A percentile compares a stretch with the other conserved stretches of the same genome.
phyloP scores from a whole-genome alignment of 371 early-diverging fungal species.

The Mortierella polycephala region DNA sequence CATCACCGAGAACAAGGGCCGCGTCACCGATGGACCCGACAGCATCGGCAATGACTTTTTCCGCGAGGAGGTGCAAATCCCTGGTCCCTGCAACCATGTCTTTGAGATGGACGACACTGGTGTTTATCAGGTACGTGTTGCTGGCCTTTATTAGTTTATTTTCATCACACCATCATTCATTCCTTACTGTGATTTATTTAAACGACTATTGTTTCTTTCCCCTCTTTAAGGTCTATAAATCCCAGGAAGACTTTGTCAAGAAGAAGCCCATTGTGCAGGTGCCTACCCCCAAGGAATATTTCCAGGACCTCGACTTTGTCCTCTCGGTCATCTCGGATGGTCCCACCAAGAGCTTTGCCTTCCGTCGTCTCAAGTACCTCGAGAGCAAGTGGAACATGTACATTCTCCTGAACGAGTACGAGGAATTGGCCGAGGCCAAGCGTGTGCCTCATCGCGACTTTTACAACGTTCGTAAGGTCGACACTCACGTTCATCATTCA shows the following conservation, averaged over 20 bases:
- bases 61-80: conserved; percentile 59
- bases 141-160: not conserved
- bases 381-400: conserved; percentile 97
- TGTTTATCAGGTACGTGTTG: conserved; percentile 66
- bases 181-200: no score
- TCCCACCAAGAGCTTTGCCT: conserved; percentile 96
- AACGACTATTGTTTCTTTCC: not conserved
- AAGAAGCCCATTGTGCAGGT: conserved; percentile 63
- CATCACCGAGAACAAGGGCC: conserved; percentile 47
- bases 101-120: conserved; percentile 71
- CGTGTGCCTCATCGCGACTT: conserved; percentile 96
- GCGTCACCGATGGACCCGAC: conserved; percentile 55
- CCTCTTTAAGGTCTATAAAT: conserved; percentile 31
- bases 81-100: conserved; percentile 28
- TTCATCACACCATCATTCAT: no score
- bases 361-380: conserved; percentile 91
- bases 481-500: conserved; percentile 98
- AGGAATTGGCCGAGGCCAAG: conserved; percentile 95
- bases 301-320: conserved; percentile 87
- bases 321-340: conserved; percentile 91
- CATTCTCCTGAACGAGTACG: conserved; percentile 89
- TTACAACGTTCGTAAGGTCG: conserved; percentile 99
- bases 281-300: conserved; percentile 90
- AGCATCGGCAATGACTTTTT: conserved; percentile 57
- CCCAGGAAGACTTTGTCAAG: conserved; percentile 26